Base-by-base conservation (phyloP, 108 stramenopile genomes). In the Skeletonema costatum region DNA sequence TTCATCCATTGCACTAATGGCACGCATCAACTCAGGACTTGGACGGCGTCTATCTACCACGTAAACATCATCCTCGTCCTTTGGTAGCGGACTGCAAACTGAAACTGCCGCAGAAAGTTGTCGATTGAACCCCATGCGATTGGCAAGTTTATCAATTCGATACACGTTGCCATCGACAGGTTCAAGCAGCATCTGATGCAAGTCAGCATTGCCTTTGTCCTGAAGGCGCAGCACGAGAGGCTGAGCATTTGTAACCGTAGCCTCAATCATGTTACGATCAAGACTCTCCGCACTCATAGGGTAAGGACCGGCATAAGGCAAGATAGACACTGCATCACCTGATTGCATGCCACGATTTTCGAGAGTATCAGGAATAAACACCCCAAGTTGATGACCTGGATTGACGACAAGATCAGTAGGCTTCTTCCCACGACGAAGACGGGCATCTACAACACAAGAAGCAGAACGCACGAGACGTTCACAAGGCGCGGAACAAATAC, bases 1-100 rank as follows among this genome's bases (percentile, higher is more conserved):
- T 71, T 97, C 96, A 70, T 97, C 96, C 96, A 97, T 97, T 11
- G 96, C 93, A 30, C 93, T 97, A 56, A 97, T 92, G n/a, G 93
- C 96, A 17, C 87, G 84, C 66, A 94, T 91, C 60, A 97, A 68
- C 60, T 91, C 84, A 19, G 88, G 86, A 36, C 88, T 86, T 25
- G 93, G 92, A n/a, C 93, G 87, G 16, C 87, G 82, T 12, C 60
- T 72, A 59, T 93, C 88, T 41, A 68, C 59, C 17, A 78, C 35
- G 61, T 75, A 66, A 77, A 76, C 29, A 38, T 73, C 75, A 32
- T 76, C 67, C 31, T 84, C 75, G 10, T 77, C 81, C 14, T 86
- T 65, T 33, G 84, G 84, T 10, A 85, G 29, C 5, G 93, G 93
- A 62, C 86, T 85, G 10, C 88, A 89, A 60, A 97, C 84, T 0